Conservation (phyloP, 352 stramenopile genomes). For the Plasmopara halstedii region DNA sequence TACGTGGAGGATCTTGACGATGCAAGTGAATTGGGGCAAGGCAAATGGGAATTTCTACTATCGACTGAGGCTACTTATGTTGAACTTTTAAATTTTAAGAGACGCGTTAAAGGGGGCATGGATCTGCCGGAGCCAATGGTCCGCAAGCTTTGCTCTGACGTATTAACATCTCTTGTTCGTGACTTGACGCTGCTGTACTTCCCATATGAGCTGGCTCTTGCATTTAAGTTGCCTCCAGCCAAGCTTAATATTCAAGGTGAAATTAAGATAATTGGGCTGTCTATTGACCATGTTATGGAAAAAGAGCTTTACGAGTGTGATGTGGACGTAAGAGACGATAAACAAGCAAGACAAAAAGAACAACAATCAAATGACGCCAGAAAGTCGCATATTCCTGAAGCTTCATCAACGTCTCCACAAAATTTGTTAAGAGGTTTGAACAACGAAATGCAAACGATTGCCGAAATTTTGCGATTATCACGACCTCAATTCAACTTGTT, state of each 20-base stretch:
- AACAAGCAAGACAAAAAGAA: slow-evolving; percentile 12
- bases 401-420: slow-evolving; percentile 28
- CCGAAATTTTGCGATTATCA: slow-evolving; percentile 34
- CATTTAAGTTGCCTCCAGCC: slow-evolving; percentile 42
- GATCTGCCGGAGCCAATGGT: slow-evolving; percentile 63
- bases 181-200: slow-evolving; percentile 61
- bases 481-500: slow-evolving; percentile 61
- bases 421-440: slow-evolving; percentile 26
- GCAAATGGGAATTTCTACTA: slow-evolving; percentile 60
- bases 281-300: slow-evolving; percentile 61
- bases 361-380: slow-evolving; percentile 3
- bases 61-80: slow-evolving; percentile 46
- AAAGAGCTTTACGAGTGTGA: slow-evolving; percentile 25
- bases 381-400: slow-evolving; percentile 3
- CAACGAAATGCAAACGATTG: slow-evolving; percentile 45
- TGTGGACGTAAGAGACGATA: slow-evolving; percentile 9
- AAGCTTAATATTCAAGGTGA: slow-evolving; percentile 56
- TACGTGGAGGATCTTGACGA: slow-evolving; percentile 54
- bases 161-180: slow-evolving; percentile 52
- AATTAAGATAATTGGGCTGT: slow-evolving; percentile 38
- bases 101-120: slow-evolving; percentile 56
- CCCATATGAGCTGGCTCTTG: slow-evolving; percentile 46
- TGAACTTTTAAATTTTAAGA: slow-evolving; percentile 59
- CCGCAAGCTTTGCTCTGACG: slow-evolving; percentile 59
- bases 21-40: slow-evolving; percentile 22